phyloP scores from a whole-genome alignment of 805 yeast genomes.

The Zygotorulaspora florentina region DNA sequence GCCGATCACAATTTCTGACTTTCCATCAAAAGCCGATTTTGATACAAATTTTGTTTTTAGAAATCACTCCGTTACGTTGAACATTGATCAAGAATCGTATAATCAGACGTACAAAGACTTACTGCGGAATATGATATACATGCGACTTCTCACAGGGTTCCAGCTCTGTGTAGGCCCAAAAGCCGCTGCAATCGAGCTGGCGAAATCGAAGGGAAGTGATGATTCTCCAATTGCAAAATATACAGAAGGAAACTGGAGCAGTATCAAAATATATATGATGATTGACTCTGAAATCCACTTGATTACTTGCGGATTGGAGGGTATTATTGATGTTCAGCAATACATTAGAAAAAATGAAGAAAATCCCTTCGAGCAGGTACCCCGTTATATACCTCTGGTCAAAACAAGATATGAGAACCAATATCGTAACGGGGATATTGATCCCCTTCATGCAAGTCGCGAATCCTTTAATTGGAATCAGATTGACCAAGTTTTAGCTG shows the following conservation, averaged over 20 bases:
- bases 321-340: slow-evolving; percentile 73
- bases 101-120: slow-evolving; percentile 54
- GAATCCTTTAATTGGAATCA: slow-evolving; percentile 79
- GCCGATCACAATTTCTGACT: slow-evolving; percentile 74
- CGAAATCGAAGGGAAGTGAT: slow-evolving; percentile 39
- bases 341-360: slow-evolving; percentile 44
- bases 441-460: slow-evolving; percentile 50
- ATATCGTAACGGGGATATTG: slow-evolving; percentile 55
- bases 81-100: slow-evolving; percentile 47
- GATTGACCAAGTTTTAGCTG: slow-evolving; percentile 87
- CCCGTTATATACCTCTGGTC: slow-evolving; percentile 50
- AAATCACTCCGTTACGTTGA: slow-evolving; percentile 72
- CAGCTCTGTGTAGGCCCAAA: slow-evolving; percentile 78
- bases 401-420: slow-evolving; percentile 74
- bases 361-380: slow-evolving; percentile 31
- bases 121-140: slow-evolving; percentile 80
- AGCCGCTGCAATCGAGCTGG: slow-evolving; percentile 58
- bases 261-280: slow-evolving; percentile 67
- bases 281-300: slow-evolving; percentile 84
- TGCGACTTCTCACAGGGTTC: slow-evolving; percentile 80
- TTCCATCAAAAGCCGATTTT: slow-evolving; percentile 68
- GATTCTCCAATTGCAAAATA: slow-evolving; percentile 55
- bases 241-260: slow-evolving; percentile 44
- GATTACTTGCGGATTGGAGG: slow-evolving; percentile 65
- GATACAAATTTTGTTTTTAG: slow-evolving; percentile 71